Percentiles rank a stretch among this genome's conserved stretches.
phyloP scores from a whole-genome alignment of 352 stramenopile genomes.

The Pythium phragmitis region DNA sequence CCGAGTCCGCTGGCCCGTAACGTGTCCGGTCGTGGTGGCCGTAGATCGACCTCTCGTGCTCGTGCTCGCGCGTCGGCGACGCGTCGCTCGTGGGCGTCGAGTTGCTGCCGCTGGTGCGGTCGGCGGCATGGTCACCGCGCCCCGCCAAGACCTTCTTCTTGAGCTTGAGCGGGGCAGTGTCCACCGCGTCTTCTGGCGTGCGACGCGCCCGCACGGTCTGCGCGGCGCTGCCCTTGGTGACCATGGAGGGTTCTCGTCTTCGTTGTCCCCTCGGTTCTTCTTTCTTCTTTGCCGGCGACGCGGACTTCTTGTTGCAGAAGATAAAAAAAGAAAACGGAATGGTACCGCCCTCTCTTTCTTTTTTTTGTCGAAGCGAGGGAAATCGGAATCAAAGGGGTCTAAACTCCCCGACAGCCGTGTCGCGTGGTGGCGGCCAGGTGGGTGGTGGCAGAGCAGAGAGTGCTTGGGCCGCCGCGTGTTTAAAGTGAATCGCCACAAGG shows the following conservation, averaged over 20 bases:
- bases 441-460: too few species aligned
- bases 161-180: conserved; percentile 16
- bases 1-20: too few species aligned
- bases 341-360: conserved; percentile 7
- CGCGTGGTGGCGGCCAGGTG: too few species aligned
- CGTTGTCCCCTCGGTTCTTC: too few species aligned
- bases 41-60: too few species aligned
- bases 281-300: too few species aligned
- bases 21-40: too few species aligned
- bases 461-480: too few species aligned
- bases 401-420: too few species aligned
- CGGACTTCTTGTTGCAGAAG: background rate
- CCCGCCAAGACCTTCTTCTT: conserved; percentile 23
- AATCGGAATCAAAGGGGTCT: too few species aligned
- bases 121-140: background rate
- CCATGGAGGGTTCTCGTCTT: conserved; percentile 3
- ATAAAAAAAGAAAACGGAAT: conserved; percentile 21
- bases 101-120: background rate
- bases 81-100: background rate
- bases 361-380: conserved; percentile 12
- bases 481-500: background rate
- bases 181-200: background rate
- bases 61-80: too few species aligned
- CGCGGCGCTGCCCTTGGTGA: conserved; percentile 7
- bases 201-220: conserved; percentile 10